These are phyloP conservation scores for Aspergillus steynii DNA, from an alignment of 495 filamentous ascomycete species.

Conservation along the genomic window DNA sequence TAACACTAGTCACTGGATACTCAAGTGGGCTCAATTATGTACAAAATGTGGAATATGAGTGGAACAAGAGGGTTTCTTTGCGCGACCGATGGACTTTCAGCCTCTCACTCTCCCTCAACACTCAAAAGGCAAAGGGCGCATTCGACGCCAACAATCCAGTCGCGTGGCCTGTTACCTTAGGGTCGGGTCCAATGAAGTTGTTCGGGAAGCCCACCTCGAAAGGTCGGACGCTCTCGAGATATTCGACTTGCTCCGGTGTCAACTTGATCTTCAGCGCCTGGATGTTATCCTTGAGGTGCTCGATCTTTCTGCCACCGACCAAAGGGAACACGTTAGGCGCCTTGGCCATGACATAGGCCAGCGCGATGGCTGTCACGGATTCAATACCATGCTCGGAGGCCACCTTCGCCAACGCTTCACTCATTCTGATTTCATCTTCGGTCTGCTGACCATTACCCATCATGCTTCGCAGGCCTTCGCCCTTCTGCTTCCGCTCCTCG, in stretches of 20 bases:
- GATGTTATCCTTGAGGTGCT: constrained; percentile 62
- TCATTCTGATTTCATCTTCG: constrained; percentile 44
- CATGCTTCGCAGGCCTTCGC: constrained; percentile 26
- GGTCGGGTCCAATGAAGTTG: constrained; percentile 44
- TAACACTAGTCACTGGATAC: background rate
- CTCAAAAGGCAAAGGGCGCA: constrained; percentile 12
- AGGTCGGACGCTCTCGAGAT: constrained; percentile 50
- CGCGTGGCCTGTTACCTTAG: constrained; percentile 29
- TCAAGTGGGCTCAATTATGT: background rate
- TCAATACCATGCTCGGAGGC: constrained; percentile 50
- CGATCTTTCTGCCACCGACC: constrained; percentile 61
- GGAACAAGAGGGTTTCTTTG: background rate
- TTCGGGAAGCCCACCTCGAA: constrained; percentile 56
- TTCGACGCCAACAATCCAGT: constrained; percentile 9
- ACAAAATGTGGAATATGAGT: background rate
- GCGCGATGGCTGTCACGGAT: constrained; percentile 56
- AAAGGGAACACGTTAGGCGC: constrained; percentile 73
- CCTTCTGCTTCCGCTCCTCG: constrained; percentile 30
- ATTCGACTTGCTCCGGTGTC: constrained; percentile 52
- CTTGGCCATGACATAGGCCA: constrained; percentile 72
- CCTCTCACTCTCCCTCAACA: background rate
- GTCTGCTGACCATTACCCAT: constrained; percentile 19
- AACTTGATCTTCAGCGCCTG: constrained; percentile 52
- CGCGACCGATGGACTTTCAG: constrained; percentile 8
- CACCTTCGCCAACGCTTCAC: constrained; percentile 50